A percentile compares a stretch with the other conserved stretches of the same genome.
Conservation (phyloP, 805 yeast genomes). For the Hagleromyces aurorensis region DNA sequence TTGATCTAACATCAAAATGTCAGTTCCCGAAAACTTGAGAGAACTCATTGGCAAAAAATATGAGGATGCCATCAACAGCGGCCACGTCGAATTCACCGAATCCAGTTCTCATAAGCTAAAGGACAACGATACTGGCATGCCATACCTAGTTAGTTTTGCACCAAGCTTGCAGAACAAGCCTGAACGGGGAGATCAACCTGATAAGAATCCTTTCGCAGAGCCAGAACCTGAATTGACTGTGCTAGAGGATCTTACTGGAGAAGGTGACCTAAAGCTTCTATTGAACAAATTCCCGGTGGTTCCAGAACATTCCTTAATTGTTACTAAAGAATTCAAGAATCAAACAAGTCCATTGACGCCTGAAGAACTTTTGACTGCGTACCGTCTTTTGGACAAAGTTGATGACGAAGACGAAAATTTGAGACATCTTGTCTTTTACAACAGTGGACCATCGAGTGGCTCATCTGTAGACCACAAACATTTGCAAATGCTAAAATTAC, state of each 20-base stretch:
- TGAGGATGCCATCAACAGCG: conserved; percentile 39
- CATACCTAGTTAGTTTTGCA: conserved; percentile 28
- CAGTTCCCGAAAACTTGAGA: conserved; percentile 35
- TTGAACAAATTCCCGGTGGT: conserved; percentile 84
- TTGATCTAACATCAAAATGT: background rate
- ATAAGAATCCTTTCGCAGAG: conserved; percentile 62
- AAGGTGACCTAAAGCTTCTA: conserved; percentile 49
- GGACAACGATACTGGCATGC: conserved; percentile 27
- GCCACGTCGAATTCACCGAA: conserved; percentile 45
- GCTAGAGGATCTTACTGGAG: conserved; percentile 39
- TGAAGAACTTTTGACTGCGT: conserved; percentile 55
- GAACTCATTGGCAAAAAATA: conserved; percentile 35
- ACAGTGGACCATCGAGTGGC: conserved; percentile 82
- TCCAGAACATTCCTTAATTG: conserved; percentile 67
- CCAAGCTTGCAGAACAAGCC: conserved; percentile 33
- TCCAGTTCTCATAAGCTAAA: conserved; percentile 31
- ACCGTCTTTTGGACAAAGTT: conserved; percentile 44
- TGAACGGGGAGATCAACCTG: conserved; percentile 30
- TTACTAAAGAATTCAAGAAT: conserved; percentile 64
- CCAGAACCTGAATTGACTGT: conserved; percentile 74
- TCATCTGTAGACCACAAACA: conserved; percentile 96
- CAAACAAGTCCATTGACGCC: conserved; percentile 70
- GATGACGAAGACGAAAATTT: conserved; percentile 35
- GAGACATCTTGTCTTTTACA: conserved; percentile 75
- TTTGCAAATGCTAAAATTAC: conserved; percentile 73